Percentiles rank a stretch among this genome's conserved stretches.
Conservation (phyloP, 2,329 filamentous ascomycete species). For the Diplodia mutila region DNA sequence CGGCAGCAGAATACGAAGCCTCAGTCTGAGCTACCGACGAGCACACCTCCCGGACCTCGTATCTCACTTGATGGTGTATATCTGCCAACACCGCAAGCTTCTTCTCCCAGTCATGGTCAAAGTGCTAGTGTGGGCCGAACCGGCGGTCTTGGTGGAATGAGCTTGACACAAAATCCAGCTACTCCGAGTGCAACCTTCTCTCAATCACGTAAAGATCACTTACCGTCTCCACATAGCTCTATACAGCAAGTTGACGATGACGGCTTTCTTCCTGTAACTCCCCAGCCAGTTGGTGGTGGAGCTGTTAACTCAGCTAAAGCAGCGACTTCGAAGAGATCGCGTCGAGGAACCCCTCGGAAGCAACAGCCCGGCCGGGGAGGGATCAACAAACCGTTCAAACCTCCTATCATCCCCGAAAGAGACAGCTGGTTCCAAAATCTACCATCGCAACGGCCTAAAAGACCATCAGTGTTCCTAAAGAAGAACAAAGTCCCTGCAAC, state of each 20-base stretch:
- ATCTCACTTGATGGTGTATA: background rate
- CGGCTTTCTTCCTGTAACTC: background rate
- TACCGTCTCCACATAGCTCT: background rate
- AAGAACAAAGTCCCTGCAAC: background rate
- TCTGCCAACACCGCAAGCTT: background rate
- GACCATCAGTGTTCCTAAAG: background rate
- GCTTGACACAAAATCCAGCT: background rate
- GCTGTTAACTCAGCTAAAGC: background rate
- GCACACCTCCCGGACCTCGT: constrained; percentile 26
- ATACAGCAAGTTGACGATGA: background rate
- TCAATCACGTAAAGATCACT: background rate
- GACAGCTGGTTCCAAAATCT: constrained; percentile 5
- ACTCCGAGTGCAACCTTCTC: background rate
- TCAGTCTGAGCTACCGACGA: constrained; percentile 1
- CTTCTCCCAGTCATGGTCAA: background rate
- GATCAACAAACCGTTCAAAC: constrained; percentile 18
- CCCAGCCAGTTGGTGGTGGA: background rate
- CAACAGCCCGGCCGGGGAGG: background rate
- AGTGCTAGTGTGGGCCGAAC: background rate
- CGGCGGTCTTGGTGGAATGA: background rate
- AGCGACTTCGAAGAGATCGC: background rate
- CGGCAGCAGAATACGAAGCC: constrained; percentile 30
- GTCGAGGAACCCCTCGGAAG: background rate
- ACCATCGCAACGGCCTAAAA: background rate
- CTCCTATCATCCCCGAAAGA: background rate